Conservation (phyloP, 2,329 filamentous ascomycete genomes). For the Tolypocladium album region DNA sequence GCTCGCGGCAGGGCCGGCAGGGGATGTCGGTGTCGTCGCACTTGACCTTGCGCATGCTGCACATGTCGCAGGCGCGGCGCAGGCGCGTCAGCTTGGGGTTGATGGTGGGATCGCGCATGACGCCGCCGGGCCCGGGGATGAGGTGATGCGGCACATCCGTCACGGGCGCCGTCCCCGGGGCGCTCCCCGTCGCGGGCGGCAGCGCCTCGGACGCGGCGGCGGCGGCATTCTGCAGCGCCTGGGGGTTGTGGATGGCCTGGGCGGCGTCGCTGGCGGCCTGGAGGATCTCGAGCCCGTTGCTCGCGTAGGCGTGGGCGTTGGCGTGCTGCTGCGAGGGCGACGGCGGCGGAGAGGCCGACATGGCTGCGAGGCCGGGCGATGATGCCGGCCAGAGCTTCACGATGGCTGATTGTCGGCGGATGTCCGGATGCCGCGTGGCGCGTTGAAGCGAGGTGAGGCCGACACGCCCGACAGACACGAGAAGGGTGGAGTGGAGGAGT, state of each 20-base stretch:
- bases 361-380: slow-evolving; percentile 4
- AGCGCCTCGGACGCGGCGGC: slow-evolving; percentile 23
- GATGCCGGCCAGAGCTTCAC: slow-evolving; percentile 9
- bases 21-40: slow-evolving; percentile 47
- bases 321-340: slow-evolving; percentile 12
- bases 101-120: slow-evolving; percentile 27
- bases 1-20: slow-evolving; percentile 44
- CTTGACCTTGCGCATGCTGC: slow-evolving; percentile 51
- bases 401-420: slow-evolving; percentile 34
- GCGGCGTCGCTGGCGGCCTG: slow-evolving; percentile 34
- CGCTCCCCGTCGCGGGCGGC: slow-evolving; percentile 11
- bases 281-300: slow-evolving; percentile 33
- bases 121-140: slow-evolving; percentile 6
- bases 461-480: slow-evolving; percentile 7
- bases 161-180: slow-evolving; percentile 3
- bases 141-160: slow-evolving; percentile 8
- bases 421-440: slow-evolving; percentile 23
- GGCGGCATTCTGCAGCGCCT: slow-evolving; percentile 27
- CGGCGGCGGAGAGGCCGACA: slow-evolving; percentile 15
- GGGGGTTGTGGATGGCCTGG: slow-evolving; percentile 25
- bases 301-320: slow-evolving; percentile 31
- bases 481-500: not conserved
- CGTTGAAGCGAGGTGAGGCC: slow-evolving; percentile 29
- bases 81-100: slow-evolving; percentile 44
- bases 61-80: slow-evolving; percentile 50